phyloP scores from a whole-genome alignment of 768 basidiomycete genomes.

The Clavaria fumosa region DNA sequence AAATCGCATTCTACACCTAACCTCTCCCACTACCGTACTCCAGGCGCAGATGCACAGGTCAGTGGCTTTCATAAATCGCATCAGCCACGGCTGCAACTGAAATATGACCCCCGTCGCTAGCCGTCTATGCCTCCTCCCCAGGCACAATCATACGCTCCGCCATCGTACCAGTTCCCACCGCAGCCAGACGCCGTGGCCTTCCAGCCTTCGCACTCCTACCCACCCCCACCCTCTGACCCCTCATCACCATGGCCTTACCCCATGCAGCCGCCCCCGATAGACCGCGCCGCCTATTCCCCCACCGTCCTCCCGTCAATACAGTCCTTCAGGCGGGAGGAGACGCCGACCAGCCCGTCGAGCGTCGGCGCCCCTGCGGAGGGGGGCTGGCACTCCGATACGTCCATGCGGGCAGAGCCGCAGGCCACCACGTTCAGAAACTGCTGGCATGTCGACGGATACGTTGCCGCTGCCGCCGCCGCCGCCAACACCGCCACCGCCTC shows the following conservation, averaged over 20 bases:
- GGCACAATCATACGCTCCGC: too few species aligned
- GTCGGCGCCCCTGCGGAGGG: conserved; percentile 1
- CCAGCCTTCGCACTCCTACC: conserved; percentile 26
- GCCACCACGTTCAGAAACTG: conserved; percentile 35
- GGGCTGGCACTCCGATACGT: conserved; percentile 13
- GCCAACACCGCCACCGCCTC: neutral
- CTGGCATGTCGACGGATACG: too few species aligned
- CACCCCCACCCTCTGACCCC: conserved; percentile 27
- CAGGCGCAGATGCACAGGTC: conserved; percentile 29
- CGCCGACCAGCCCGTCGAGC: conserved; percentile 7
- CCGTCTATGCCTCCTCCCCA: too few species aligned
- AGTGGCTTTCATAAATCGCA: too few species aligned
- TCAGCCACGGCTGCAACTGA: too few species aligned
- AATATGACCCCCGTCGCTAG: too few species aligned
- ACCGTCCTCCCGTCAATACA: conserved; percentile 40
- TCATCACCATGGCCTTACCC: conserved; percentile 43
- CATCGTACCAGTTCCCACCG: too few species aligned
- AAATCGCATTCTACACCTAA: conserved; percentile 29
- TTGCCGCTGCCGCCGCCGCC: too few species aligned
- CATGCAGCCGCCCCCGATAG: conserved; percentile 23
- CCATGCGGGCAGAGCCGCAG: conserved; percentile 17
- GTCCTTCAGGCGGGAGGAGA: conserved; percentile 28
- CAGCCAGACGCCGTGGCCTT: conserved; percentile 27
- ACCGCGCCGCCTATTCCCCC: conserved; percentile 32
- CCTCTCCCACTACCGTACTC: conserved; percentile 23